These are phyloP conservation scores for Fraxinus paxiana DNA, from an alignment of 305 asterid genomes.

Conservation along the genomic window DNA sequence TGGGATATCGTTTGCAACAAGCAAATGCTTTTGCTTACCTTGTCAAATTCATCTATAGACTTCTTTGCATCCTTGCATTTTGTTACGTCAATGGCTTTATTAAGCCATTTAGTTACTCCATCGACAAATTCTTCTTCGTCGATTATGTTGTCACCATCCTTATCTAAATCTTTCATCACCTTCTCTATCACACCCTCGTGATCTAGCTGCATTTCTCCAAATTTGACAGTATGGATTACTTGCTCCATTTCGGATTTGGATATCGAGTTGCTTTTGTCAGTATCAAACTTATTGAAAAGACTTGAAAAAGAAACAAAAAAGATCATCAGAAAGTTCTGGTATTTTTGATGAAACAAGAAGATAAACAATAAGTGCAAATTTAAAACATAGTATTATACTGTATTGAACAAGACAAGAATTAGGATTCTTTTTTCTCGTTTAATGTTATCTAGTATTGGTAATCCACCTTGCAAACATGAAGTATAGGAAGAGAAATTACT, in stretches of 20 bases:
- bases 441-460: neutral
- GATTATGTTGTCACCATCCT: slow-evolving; percentile 26
- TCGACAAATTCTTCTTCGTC: slow-evolving; percentile 36
- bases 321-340: neutral
- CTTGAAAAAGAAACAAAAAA: slow-evolving; percentile 20
- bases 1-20: neutral
- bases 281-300: slow-evolving; percentile 36
- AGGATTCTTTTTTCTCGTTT: neutral
- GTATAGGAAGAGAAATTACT: slow-evolving; percentile 17
- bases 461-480: neutral
- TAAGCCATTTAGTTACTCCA: slow-evolving; percentile 41
- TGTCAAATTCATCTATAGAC: slow-evolving; percentile 39
- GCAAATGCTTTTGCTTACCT: slow-evolving; percentile 22
- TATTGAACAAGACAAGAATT: neutral
- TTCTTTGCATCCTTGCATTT: slow-evolving; percentile 31
- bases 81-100: slow-evolving; percentile 33
- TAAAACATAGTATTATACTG: neutral
- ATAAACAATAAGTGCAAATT: neutral
- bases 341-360: neutral
- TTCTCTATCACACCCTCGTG: slow-evolving; percentile 24
- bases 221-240: slow-evolving; percentile 26
- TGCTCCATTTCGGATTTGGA: slow-evolving; percentile 35
- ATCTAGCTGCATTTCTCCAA: slow-evolving; percentile 27
- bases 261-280: slow-evolving; percentile 28
- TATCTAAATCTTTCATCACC: slow-evolving; percentile 38